A percentile compares a stretch with the other conserved stretches of the same genome.
These are phyloP conservation scores for Sporothrix phasma DNA, from an alignment of 2,329 filamentous ascomycete genomes.

Conservation along the genomic window DNA sequence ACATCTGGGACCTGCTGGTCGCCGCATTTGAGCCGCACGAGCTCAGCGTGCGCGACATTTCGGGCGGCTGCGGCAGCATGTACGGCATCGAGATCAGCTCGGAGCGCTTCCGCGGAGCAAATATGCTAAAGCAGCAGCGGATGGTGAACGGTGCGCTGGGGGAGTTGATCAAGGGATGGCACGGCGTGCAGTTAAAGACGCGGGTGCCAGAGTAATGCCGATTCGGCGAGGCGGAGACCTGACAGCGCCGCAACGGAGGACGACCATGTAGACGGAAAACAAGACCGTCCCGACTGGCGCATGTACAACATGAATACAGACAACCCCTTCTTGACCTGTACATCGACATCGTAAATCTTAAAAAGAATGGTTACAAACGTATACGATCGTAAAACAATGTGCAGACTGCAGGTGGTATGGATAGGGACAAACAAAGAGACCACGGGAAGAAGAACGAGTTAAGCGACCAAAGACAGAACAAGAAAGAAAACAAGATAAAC, in stretches of 20 bases:
- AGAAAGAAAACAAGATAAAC: not conserved
- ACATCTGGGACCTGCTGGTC: slow-evolving; percentile 46
- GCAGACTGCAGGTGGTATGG: not conserved
- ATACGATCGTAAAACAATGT: not conserved
- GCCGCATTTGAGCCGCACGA: slow-evolving; percentile 41
- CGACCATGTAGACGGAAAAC: no score
- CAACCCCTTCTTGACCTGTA: not conserved
- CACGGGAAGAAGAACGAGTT: not conserved
- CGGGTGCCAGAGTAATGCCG: slow-evolving; percentile 41
- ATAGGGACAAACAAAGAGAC: not conserved
- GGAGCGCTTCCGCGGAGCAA: slow-evolving; percentile 57
- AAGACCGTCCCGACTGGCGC: not conserved
- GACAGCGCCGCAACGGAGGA: no score
- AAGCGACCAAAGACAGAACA: not conserved
- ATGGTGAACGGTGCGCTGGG: slow-evolving; percentile 66
- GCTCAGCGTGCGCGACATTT: slow-evolving; percentile 65
- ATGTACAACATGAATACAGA: not conserved
- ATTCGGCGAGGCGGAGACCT: no score
- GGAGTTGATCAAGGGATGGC: slow-evolving; percentile 71
- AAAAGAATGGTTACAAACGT: no score
- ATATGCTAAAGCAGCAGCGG: slow-evolving; percentile 71
- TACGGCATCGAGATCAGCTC: slow-evolving; percentile 73
- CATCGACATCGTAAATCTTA: no score
- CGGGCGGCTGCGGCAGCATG: slow-evolving; percentile 78
- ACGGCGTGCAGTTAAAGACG: slow-evolving; percentile 72